Evolutionary conservation across 2,329 filamentous ascomycete species (phyloP).

Genomic region (Stachybotrys elegans): DNA sequence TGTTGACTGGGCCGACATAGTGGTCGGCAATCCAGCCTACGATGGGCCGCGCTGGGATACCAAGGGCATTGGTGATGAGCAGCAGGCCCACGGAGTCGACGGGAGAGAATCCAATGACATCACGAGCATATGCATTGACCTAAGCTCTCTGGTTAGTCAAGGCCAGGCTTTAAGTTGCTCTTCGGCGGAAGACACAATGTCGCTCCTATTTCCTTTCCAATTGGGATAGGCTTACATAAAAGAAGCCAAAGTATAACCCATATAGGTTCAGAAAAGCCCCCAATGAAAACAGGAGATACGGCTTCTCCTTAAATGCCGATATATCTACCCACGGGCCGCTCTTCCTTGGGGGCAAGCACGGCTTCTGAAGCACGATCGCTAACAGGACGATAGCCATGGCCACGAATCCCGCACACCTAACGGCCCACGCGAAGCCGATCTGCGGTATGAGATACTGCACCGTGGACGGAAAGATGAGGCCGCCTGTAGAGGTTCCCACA

Average conservation of each 20-base stretch:
- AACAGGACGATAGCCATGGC: constrained; percentile 39
- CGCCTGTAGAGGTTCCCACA: constrained; percentile 52
- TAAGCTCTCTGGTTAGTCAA: constrained; percentile 19
- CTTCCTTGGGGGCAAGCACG: constrained; percentile 42
- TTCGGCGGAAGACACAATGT: no score
- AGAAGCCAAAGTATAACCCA: constrained; percentile 32
- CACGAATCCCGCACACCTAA: constrained; percentile 61
- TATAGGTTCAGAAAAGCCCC: constrained; percentile 42
- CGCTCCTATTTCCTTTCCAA: no score
- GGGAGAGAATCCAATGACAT: constrained; percentile 39
- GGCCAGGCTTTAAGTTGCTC: no score
- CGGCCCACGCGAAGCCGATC: constrained; percentile 60
- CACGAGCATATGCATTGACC: constrained; percentile 39
- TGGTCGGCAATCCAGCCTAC: constrained; percentile 49
- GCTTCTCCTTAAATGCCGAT: constrained; percentile 49
- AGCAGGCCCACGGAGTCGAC: constrained; percentile 48
- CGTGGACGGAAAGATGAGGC: constrained; percentile 50
- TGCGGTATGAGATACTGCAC: constrained; percentile 52
- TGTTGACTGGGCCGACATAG: constrained; percentile 49
- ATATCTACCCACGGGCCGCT: constrained; percentile 49
- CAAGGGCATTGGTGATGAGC: constrained; percentile 52
- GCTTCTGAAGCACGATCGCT: constrained; percentile 33
- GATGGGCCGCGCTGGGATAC: constrained; percentile 48
- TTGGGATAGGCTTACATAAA: constrained; percentile 34
- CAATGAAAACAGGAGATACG: constrained; percentile 48